These are phyloP conservation scores for Saccharomyces hybrid DNA, from an alignment of 1,139 yeast genomes.

Conservation along the genomic window DNA sequence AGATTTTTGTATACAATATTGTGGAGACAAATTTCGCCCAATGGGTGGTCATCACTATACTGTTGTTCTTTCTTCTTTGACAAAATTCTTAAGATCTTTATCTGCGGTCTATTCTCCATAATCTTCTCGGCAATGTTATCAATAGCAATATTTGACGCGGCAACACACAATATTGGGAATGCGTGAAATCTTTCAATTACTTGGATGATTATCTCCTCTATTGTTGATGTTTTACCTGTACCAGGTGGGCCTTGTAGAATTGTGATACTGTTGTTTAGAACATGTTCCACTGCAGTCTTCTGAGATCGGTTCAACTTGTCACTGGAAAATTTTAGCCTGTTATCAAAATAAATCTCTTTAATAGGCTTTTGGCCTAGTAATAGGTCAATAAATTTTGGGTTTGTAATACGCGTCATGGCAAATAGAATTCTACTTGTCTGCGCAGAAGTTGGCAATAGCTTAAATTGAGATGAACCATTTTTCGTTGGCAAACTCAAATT, in stretches of 20 bases:
- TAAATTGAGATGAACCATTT: constrained; percentile 32
- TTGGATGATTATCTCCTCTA: constrained; percentile 58
- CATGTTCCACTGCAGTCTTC: constrained; percentile 59
- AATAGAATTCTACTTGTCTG: constrained; percentile 54
- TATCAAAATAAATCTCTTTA: constrained; percentile 49
- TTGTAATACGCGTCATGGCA: constrained; percentile 54
- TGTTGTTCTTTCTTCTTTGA: constrained; percentile 56
- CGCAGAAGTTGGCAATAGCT: constrained; percentile 53
- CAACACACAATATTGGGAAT: constrained; percentile 62
- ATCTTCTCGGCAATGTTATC: constrained; percentile 70
- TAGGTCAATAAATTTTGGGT: constrained; percentile 50
- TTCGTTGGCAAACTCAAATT: constrained; percentile 40
- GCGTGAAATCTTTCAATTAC: constrained; percentile 47
- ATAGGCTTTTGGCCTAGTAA: constrained; percentile 55
- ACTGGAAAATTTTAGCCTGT: constrained; percentile 43
- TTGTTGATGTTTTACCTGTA: constrained; percentile 60
- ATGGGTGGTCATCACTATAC: constrained; percentile 47
- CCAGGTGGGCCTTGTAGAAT: constrained; percentile 65
- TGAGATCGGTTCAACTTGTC: constrained; percentile 55
- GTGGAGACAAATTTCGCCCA: constrained; percentile 55
- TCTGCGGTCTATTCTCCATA: constrained; percentile 40
- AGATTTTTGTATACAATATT: constrained; percentile 48
- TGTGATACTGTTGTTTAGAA: constrained; percentile 57
- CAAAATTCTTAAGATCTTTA: constrained; percentile 48
- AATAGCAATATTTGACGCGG: constrained; percentile 69